These are phyloP conservation scores for Podospora pseudocomata DNA, from an alignment of 495 filamentous ascomycete species.

Conservation along the genomic window DNA sequence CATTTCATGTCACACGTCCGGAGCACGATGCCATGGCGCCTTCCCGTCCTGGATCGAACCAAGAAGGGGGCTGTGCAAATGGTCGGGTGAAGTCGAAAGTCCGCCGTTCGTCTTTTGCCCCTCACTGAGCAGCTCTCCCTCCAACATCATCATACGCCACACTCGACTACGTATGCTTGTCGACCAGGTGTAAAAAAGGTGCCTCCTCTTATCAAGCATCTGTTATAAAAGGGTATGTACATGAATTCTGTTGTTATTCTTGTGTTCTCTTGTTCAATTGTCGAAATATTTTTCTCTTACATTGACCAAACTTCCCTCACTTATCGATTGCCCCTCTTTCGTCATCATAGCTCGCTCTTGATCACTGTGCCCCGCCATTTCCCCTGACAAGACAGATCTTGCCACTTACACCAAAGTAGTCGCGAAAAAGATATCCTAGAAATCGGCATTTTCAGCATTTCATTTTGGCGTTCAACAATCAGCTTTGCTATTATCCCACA, in stretches of 20 bases:
- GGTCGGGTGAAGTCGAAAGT: not conserved
- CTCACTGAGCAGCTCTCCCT: not conserved
- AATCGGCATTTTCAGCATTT: not conserved
- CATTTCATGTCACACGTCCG: not conserved
- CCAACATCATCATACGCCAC: not conserved
- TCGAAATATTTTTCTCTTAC: not conserved
- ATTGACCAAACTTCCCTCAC: not conserved
- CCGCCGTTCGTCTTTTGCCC: slow-evolving; percentile 1
- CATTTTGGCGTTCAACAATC: not conserved
- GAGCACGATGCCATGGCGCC: not conserved
- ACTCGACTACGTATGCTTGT: slow-evolving; percentile 1
- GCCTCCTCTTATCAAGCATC: not conserved
- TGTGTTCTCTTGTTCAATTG: not conserved
- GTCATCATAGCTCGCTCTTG: not conserved
- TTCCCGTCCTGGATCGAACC: not conserved
- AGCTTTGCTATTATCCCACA: not conserved
- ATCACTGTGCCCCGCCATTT: not conserved
- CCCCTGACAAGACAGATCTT: not conserved
- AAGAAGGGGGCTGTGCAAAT: slow-evolving; percentile 12
- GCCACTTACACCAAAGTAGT: not conserved
- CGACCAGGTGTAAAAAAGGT: not conserved
- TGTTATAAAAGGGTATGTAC: not conserved
- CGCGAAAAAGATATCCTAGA: not conserved
- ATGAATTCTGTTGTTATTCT: not conserved
- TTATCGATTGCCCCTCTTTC: not conserved